A percentile compares a stretch with the other conserved stretches of the same genome.
These are phyloP conservation scores for Trametes meyenii DNA, from an alignment of 768 basidiomycete species.

Conservation along the genomic window DNA sequence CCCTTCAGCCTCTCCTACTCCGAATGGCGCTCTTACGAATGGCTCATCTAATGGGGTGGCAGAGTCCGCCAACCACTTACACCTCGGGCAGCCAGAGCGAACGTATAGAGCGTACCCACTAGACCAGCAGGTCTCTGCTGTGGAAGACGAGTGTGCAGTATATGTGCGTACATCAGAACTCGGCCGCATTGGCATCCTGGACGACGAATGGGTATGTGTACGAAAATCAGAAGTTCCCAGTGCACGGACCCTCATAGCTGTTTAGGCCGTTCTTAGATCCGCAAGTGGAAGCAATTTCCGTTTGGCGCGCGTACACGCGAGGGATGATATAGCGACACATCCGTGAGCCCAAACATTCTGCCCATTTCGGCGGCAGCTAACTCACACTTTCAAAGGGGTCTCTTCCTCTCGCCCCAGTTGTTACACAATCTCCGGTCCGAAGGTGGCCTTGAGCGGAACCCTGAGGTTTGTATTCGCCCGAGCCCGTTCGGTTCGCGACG, in stretches of 20 bases:
- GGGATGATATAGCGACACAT: constrained; percentile 38
- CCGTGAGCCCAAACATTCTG: constrained; percentile 6
- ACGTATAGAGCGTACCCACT: constrained; percentile 35
- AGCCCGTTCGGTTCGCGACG: constrained; percentile 63
- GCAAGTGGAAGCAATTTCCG: constrained; percentile 42
- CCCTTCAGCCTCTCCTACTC: background rate
- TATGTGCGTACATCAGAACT: constrained; percentile 69
- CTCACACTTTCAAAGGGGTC: constrained; percentile 2
- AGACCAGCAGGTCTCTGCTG: constrained; percentile 34
- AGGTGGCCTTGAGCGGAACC: background rate
- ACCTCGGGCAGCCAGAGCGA: constrained; percentile 19
- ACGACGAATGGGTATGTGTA: constrained; percentile 74
- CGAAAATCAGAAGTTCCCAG: background rate
- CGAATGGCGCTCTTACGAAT: constrained; percentile 2
- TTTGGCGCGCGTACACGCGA: constrained; percentile 59
- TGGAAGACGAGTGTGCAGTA: constrained; percentile 56
- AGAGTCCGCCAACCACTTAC: constrained; percentile 16
- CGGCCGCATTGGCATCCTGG: constrained; percentile 63
- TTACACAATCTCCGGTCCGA: constrained; percentile 22
- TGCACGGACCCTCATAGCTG: constrained; percentile 10
- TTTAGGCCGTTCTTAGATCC: constrained; percentile 56
- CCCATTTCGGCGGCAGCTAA: background rate
- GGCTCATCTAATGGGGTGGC: constrained; percentile 30
- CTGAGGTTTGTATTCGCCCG: constrained; percentile 38
- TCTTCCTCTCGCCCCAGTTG: constrained; percentile 24